phyloP scores from a whole-genome alignment of 306 rosid species.

The Cicer judaicum region DNA sequence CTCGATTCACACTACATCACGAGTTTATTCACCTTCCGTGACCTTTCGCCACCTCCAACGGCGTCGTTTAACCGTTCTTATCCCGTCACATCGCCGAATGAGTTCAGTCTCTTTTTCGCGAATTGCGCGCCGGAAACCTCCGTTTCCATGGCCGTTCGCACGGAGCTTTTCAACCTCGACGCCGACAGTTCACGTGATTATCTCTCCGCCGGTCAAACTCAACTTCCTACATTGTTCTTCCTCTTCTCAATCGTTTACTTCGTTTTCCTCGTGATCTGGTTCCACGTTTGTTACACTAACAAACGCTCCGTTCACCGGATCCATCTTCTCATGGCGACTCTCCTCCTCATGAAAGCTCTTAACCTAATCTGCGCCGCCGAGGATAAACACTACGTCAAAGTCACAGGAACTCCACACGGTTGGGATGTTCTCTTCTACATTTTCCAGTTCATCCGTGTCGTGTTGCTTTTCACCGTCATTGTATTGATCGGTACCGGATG shows the following conservation, averaged over 20 bases:
- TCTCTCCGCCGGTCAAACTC: constrained; percentile 86
- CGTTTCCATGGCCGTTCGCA: constrained; percentile 74
- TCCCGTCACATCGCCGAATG: constrained; percentile 69
- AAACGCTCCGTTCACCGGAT: constrained; percentile 72
- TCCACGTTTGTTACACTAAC: constrained; percentile 52
- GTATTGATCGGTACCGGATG: constrained; percentile 88
- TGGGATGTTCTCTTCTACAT: constrained; percentile 90
- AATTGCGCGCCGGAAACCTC: constrained; percentile 71
- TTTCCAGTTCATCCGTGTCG: constrained; percentile 80
- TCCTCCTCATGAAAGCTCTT: constrained; percentile 76
- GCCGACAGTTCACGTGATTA: constrained; percentile 58
- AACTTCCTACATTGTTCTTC: constrained; percentile 67
- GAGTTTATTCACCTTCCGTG: constrained; percentile 64
- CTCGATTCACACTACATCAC: constrained; percentile 61
- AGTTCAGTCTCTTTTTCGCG: constrained; percentile 78
- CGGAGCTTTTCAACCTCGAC: constrained; percentile 73
- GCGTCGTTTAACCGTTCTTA: constrained; percentile 56
- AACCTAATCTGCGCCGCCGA: constrained; percentile 83
- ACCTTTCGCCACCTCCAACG: constrained; percentile 79
- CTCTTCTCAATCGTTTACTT: constrained; percentile 62
- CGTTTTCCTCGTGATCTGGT: constrained; percentile 67
- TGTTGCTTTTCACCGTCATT: constrained; percentile 77
- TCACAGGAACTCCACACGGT: constrained; percentile 88
- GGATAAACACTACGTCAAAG: constrained; percentile 82
- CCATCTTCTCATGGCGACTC: constrained; percentile 72